phyloP scores from a whole-genome alignment of 805 yeast species.

The Saturnispora quitensis region DNA sequence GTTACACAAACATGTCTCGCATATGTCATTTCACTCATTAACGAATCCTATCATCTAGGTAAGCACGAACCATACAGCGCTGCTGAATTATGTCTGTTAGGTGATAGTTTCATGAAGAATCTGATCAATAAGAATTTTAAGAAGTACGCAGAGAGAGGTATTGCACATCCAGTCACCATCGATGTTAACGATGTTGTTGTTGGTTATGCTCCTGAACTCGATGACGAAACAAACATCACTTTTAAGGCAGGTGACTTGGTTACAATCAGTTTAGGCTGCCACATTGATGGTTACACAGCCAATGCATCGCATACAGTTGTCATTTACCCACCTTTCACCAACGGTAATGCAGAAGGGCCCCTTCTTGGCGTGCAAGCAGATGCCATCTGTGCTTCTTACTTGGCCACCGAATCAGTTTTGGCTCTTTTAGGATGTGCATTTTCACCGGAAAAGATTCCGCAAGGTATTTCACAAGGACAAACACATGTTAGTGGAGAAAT shows the following conservation, averaged over 20 bases:
- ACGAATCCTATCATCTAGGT: slow-evolving; percentile 60
- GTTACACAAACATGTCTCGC: slow-evolving; percentile 74
- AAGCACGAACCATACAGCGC: slow-evolving; percentile 40
- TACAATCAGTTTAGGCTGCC: slow-evolving; percentile 79
- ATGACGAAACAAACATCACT: slow-evolving; percentile 45
- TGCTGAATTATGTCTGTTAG: slow-evolving; percentile 70
- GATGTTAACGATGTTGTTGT: slow-evolving; percentile 70
- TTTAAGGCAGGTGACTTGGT: slow-evolving; percentile 76
- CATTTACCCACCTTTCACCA: slow-evolving; percentile 56
- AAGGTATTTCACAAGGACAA: slow-evolving; percentile 30
- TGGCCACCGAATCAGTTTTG: slow-evolving; percentile 82
- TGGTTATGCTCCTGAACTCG: slow-evolving; percentile 84
- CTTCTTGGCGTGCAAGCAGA: slow-evolving; percentile 80
- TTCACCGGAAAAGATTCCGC: slow-evolving; percentile 67
- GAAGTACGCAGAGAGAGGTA: slow-evolving; percentile 77
- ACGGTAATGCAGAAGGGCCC: slow-evolving; percentile 60
- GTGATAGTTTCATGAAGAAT: slow-evolving; percentile 64
- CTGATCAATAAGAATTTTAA: slow-evolving; percentile 54
- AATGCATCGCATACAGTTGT: slow-evolving; percentile 80
- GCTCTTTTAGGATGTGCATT: slow-evolving; percentile 64
- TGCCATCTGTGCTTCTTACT: slow-evolving; percentile 78
- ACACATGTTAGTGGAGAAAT: slow-evolving; percentile 52
- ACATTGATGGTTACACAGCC: slow-evolving; percentile 91
- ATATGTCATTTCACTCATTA: slow-evolving; percentile 57
- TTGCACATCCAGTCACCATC: slow-evolving; percentile 83